Evolutionary conservation across 805 yeast species (phyloP), one percentile per base, ranked within the genome.

Genomic region (Danielia oregonensis): DNA sequence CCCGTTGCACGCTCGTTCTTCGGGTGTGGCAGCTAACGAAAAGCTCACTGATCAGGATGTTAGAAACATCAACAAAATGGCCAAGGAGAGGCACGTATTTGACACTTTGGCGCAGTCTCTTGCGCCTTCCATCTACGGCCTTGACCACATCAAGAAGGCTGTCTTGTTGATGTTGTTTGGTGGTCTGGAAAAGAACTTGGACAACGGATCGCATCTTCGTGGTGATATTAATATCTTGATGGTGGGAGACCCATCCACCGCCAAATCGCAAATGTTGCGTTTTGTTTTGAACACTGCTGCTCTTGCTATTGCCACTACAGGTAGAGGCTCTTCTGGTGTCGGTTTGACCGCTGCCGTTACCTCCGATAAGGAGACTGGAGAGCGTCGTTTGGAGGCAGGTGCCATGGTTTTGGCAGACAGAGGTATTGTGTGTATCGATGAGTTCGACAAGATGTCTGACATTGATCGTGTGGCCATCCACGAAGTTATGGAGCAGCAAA

Each of bases 401-500:
- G 98, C 98, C 3, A 91, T 93, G 97, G 98, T 93, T 24, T 70
- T 93, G 43, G 98, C 97, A 9, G 98, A 93, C 63, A 72, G 97
- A 46, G 98, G 98, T 44, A 75, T 93, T 37, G 97, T 93, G 26
- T 93, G 98, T 75, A 94, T 93, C 52, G 98, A 93, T 71, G 98
- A 93, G 70, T 93, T 93, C 55, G 98, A 91, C 66, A 93, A 93
- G 63, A 93, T 93, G 98, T 82, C 86, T 43, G 98, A 93, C 59
- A 78, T 80, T 17, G 98, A 93, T 66, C 76, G 98, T 57, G 97
- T 93, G 33, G 97, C 97, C 1, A 93, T 93, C 54, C 98, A 93
- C 63, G 98, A 93, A 74, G 98, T 93, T 32, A 93, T 93, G 98
- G 98, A 93, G 68, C 98, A 93, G 65, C 98, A 93, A 61, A 93